Conservation (phyloP, 257 asterid genomes). For the Nyctanthes arbortristis region DNA sequence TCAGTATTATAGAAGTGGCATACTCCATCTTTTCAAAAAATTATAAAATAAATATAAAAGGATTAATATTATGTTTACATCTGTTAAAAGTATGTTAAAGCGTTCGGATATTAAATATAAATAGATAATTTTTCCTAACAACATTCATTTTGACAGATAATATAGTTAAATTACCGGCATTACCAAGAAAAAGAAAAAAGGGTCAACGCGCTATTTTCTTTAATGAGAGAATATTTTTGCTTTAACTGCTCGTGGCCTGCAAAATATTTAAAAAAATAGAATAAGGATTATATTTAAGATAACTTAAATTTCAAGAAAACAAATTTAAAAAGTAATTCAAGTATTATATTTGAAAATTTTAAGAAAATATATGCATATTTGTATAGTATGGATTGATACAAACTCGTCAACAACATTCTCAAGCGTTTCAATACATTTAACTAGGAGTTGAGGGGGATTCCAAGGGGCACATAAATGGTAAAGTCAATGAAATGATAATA, state of each 20-base stretch:
- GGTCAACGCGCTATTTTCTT: not conserved
- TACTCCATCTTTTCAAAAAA: no score
- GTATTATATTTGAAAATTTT: not conserved
- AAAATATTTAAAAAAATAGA: constrained; percentile 1
- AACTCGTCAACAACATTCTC: constrained; percentile 21
- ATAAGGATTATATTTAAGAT: no score
- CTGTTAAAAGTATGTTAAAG: no score
- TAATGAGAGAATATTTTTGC: not conserved
- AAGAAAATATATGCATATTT: not conserved
- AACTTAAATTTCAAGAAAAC: no score
- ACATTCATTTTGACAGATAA: not conserved
- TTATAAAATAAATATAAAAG: no score
- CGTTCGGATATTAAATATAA: no score
- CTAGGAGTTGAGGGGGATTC: not conserved
- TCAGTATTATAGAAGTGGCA: no score
- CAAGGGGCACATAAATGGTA: not conserved
- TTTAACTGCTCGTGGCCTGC: not conserved
- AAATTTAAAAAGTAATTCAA: not conserved
- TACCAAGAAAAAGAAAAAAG: not conserved
- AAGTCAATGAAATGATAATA: not conserved
- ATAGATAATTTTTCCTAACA: not conserved
- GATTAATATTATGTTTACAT: no score
- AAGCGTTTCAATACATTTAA: constrained; percentile 12
- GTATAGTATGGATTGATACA: not conserved
- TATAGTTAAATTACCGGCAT: not conserved